A percentile compares a stretch with the other conserved stretches of the same genome.
Conservation (phyloP, 2,329 filamentous ascomycete genomes). For the Colletotrichum trifolii region DNA sequence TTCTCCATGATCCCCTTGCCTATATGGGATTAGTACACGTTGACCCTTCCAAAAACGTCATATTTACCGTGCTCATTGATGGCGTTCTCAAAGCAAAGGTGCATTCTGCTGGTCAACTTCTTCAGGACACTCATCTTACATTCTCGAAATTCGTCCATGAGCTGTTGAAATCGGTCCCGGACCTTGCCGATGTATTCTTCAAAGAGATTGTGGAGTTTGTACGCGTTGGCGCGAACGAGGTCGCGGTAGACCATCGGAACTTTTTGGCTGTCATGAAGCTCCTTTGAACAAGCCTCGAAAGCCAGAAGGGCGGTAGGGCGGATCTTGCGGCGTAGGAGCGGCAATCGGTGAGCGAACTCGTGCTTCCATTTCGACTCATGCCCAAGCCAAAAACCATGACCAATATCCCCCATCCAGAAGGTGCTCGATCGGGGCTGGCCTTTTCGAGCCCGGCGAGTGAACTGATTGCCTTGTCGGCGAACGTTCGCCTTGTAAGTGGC, state of each 20-base stretch:
- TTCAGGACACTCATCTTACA: not conserved
- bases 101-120: not conserved
- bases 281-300: not conserved
- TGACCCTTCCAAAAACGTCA: not conserved
- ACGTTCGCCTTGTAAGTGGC: slow-evolving; percentile 31
- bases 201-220: slow-evolving; percentile 6
- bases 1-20: slow-evolving; percentile 12
- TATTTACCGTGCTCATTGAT: not conserved
- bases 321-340: not conserved
- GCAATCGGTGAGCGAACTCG: not conserved
- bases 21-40: not conserved
- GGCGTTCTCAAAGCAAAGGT: slow-evolving; percentile 15
- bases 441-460: not conserved
- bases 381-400: not conserved
- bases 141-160: not conserved
- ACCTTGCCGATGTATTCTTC: not conserved
- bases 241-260: slow-evolving; percentile 2
- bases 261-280: not conserved
- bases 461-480: slow-evolving; percentile 2
- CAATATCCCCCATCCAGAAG: slow-evolving; percentile 17
- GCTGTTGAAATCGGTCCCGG: not conserved
- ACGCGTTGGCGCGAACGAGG: not conserved
- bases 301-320: not conserved
- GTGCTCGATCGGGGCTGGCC: not conserved
- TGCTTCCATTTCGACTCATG: not conserved